Conservation (phyloP, 2,329 filamentous ascomycete genomes). For the Stylonectria norvegica region DNA sequence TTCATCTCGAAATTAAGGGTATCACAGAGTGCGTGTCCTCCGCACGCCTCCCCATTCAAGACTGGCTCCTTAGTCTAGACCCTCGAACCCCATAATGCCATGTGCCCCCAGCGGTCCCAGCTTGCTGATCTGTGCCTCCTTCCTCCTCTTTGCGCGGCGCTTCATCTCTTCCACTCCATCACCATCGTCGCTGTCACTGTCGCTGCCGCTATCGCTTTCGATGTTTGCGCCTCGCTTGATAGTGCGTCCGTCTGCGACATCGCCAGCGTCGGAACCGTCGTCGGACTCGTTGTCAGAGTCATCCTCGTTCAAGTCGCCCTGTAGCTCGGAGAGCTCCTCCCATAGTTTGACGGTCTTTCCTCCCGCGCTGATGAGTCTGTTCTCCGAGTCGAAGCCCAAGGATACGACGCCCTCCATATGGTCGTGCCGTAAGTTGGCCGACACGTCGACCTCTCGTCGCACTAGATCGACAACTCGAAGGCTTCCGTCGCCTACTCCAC, state of each 20-base stretch:
- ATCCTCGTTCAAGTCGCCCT: conserved; percentile 42
- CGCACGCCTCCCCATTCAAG: background rate
- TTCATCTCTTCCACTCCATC: conserved; percentile 38
- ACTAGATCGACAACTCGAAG: conserved; percentile 75
- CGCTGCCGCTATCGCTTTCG: conserved; percentile 45
- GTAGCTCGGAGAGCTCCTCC: conserved; percentile 68
- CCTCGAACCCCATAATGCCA: conserved; percentile 49
- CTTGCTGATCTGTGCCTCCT: conserved; percentile 40
- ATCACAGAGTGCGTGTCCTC: conserved; percentile 11
- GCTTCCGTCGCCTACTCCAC: conserved; percentile 77
- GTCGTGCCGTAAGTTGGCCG: conserved; percentile 66
- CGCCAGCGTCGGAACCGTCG: conserved; percentile 42
- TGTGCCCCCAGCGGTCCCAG: conserved; percentile 50
- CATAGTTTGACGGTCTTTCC: conserved; percentile 86
- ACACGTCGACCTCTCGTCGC: conserved; percentile 65
- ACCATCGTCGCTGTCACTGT: conserved; percentile 29
- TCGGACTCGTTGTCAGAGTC: conserved; percentile 48
- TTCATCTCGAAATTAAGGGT: conserved; percentile 7
- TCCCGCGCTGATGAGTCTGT: conserved; percentile 85
- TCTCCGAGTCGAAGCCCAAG: conserved; percentile 78
- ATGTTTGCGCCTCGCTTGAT: conserved; percentile 49
- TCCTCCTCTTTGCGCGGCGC: conserved; percentile 44
- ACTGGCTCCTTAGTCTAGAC: conserved; percentile 42
- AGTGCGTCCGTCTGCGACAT: conserved; percentile 38
- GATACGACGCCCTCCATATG: conserved; percentile 82